Evolutionary conservation across 1,284 basidiomycete species (phyloP).

Genomic region (Schizopora paradoxa): DNA sequence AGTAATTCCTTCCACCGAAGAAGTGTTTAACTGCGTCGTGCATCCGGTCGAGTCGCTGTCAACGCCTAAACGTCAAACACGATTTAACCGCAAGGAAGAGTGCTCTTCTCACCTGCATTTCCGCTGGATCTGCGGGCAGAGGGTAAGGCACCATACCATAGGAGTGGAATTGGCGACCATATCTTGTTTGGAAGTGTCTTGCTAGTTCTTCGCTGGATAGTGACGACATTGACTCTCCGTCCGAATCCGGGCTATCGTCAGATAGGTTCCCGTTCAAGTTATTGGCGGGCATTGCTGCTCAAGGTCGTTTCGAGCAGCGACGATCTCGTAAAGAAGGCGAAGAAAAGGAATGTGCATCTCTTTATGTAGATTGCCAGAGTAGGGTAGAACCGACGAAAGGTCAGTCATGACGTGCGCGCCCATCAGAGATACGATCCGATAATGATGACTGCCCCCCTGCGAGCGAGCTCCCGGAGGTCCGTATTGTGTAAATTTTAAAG

Average conservation of each 20-base stretch:
- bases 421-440: too few species aligned
- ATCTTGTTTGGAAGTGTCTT: slow-evolving; percentile 47
- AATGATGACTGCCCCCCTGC: too few species aligned
- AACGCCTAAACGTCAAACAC: background rate
- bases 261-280: slow-evolving; percentile 1
- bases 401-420: too few species aligned
- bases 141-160: slow-evolving; percentile 46
- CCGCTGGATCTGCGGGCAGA: slow-evolving; percentile 58
- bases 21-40: slow-evolving; percentile 43
- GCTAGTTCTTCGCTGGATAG: slow-evolving; percentile 48
- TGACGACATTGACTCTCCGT: slow-evolving; percentile 35
- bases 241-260: slow-evolving; percentile 26
- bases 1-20: slow-evolving; percentile 46
- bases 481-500: too few species aligned
- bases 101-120: slow-evolving; percentile 56
- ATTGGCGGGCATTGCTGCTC: background rate
- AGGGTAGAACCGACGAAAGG: too few species aligned
- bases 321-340: background rate
- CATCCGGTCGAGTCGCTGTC: slow-evolving; percentile 13
- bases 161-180: slow-evolving; percentile 61
- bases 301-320: background rate
- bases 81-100: slow-evolving; percentile 19
- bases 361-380: too few species aligned
- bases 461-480: too few species aligned
- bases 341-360: background rate